Conservation (phyloP, 1,284 basidiomycete genomes). For the Ustilago sp. region DNA sequence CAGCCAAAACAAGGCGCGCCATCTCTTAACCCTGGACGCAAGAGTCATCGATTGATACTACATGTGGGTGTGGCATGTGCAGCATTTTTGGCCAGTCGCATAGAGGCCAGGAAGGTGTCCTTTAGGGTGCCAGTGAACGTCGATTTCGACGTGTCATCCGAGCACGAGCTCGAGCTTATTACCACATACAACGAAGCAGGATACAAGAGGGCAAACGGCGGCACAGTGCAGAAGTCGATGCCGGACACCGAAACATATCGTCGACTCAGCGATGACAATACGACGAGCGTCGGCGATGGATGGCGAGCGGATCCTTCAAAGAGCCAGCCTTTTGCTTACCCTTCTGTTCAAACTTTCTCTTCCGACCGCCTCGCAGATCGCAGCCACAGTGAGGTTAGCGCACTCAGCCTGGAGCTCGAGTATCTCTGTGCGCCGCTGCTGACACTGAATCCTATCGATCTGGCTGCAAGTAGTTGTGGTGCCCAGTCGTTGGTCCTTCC, state of each 20-base stretch:
- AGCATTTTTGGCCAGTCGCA: constrained; percentile 42
- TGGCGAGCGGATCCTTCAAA: neutral
- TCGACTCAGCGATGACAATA: neutral
- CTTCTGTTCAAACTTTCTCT: neutral
- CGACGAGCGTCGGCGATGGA: constrained; percentile 4
- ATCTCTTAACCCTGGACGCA: constrained; percentile 13
- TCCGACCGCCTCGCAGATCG: neutral
- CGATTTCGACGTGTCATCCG: constrained; percentile 30
- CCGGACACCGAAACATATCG: neutral
- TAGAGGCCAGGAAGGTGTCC: constrained; percentile 37
- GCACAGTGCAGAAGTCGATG: neutral
- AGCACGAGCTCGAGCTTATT: constrained; percentile 39
- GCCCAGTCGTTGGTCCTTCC: constrained; percentile 31
- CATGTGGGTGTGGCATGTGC: constrained; percentile 43
- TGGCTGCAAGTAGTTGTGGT: constrained; percentile 25
- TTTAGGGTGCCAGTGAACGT: constrained; percentile 26
- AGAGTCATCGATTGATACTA: constrained; percentile 21
- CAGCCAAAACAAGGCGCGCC: neutral
- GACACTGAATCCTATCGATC: constrained; percentile 33
- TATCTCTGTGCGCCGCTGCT: constrained; percentile 49
- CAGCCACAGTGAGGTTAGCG: constrained; percentile 7
- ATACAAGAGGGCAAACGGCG: constrained; percentile 16
- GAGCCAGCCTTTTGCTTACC: constrained; percentile 14
- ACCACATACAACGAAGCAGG: constrained; percentile 8
- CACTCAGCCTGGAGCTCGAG: constrained; percentile 43